A percentile compares a stretch with the other conserved stretches of the same genome.
Evolutionary conservation across 352 stramenopile species (phyloP).

Genomic region (Globisporangium acanthophoron): DNA sequence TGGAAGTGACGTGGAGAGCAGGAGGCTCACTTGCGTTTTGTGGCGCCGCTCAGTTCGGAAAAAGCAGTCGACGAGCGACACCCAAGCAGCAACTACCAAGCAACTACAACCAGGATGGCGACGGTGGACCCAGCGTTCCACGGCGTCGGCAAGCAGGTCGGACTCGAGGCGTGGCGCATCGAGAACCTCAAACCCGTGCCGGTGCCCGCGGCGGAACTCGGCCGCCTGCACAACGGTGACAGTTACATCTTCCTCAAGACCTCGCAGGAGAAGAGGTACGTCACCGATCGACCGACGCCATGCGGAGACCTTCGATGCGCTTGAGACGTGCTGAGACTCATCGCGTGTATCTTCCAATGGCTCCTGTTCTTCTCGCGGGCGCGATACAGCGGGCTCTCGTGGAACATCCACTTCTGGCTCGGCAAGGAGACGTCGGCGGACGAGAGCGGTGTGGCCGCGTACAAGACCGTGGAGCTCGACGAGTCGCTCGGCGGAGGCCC

Average conservation of each 20-base stretch:
- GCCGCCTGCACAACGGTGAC: constrained; percentile 93
- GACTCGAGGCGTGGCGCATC: constrained; percentile 82
- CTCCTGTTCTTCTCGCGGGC: neutral
- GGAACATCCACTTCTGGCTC: constrained; percentile 96
- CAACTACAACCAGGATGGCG: constrained; percentile 28
- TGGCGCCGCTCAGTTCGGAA: neutral
- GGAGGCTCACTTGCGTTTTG: neutral
- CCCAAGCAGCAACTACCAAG: constrained; percentile 1
- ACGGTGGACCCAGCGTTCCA: constrained; percentile 55
- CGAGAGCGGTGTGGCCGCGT: constrained; percentile 93
- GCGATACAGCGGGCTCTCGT: constrained; percentile 46
- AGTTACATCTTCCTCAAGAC: constrained; percentile 96
- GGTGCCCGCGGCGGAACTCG: constrained; percentile 46
- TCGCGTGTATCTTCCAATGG: neutral
- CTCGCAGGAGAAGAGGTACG: constrained; percentile 35
- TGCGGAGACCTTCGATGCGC: neutral
- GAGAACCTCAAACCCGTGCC: constrained; percentile 73
- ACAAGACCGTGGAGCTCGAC: constrained; percentile 97
- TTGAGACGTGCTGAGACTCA: neutral
- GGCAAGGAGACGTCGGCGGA: constrained; percentile 89
- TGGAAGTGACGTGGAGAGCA: neutral
- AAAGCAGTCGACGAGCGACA: neutral
- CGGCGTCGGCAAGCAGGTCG: constrained; percentile 48
- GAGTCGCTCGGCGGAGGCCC: constrained; percentile 86
- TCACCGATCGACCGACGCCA: too few relatives aligned